These are phyloP conservation scores for Leucocoprinus leucothites DNA, from an alignment of 768 basidiomycete genomes.

Conservation along the genomic window DNA sequence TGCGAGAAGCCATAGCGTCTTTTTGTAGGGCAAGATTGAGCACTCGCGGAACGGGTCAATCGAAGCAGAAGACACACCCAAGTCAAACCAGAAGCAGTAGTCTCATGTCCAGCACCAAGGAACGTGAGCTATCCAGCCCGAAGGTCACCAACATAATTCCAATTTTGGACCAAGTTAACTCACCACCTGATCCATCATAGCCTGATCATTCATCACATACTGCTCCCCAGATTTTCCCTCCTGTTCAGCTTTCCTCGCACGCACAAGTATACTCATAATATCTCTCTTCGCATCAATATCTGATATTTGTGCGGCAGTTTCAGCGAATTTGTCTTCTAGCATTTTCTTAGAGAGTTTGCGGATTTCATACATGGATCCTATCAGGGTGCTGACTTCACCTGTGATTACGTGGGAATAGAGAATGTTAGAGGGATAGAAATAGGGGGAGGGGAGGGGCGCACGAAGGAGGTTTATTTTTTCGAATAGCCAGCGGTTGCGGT, in stretches of 20 bases:
- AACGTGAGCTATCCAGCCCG: constrained; percentile 39
- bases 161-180: background rate
- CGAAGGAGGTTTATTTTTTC: constrained; percentile 13
- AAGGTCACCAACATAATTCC: no score
- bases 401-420: background rate
- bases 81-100: constrained; percentile 43
- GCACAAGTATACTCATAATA: constrained; percentile 38
- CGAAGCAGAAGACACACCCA: constrained; percentile 34
- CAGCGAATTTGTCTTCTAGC: constrained; percentile 28
- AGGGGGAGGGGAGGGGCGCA: background rate
- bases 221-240: constrained; percentile 18
- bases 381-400: constrained; percentile 16
- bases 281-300: constrained; percentile 33
- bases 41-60: background rate
- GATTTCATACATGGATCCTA: constrained; percentile 31
- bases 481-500: constrained; percentile 22
- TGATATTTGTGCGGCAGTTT: constrained; percentile 19
- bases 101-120: constrained; percentile 44
- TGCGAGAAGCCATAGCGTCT: constrained; percentile 54
- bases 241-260: constrained; percentile 28
- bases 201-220: constrained; percentile 33
- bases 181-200: constrained; percentile 40
- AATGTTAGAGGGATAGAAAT: background rate
- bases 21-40: background rate
- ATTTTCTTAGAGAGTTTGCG: constrained; percentile 29